Evolutionary conservation across 495 filamentous ascomycete species (phyloP), one percentile per base, ranked within the genome.

Genomic region (Barbatosphaeria neglecta): DNA sequence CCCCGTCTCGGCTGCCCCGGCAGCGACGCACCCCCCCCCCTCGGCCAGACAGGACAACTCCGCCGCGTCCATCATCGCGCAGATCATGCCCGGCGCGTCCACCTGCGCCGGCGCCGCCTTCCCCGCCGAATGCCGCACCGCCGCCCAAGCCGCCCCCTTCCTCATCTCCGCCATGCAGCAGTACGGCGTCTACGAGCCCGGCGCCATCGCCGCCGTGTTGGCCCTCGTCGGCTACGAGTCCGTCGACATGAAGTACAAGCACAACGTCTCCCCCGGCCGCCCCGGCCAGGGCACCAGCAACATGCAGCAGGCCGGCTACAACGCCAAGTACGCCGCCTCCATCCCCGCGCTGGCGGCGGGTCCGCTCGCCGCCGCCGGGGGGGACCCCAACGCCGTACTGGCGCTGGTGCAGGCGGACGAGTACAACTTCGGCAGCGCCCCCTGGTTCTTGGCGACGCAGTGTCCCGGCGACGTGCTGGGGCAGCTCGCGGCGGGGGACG

Each of bases 241-340:
- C 18, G 76, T 45, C 28, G 73, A 84, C 23, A 83, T 86, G 63
- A 72, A 77, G 56, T 84, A 73, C 67, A 86, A 79, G 53, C 70
- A 69, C 54, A 85, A 86, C 40, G 22, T 59, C 8, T 73, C 57
- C 46, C 81, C 85, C 6, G 73, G 78, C 4, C 27, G 60, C 45
- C 28, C 73, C 51, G 88, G 86, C 1, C 84, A 95, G 58, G 88
- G 88, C 17, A 93, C 86, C 0, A 74, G 81, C 19, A 87, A 87
- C 59, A 89, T 92, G 86, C 82, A 86, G 70, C 72, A 65, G 46
- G 63, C 72, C 15, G 45, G 61, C 37, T 84, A 59, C 66, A 81
- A 86, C 63, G 49, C 70, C 6, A 37, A 72, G 58, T 93, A 89
- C 58, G 85, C 80, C 8, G 42, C 62, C 3, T 77, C 71, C 7